Percentiles rank a stretch among this genome's conserved stretches.
phyloP scores from a whole-genome alignment of 1,284 basidiomycete species.

The Gymnopus androsaceus region DNA sequence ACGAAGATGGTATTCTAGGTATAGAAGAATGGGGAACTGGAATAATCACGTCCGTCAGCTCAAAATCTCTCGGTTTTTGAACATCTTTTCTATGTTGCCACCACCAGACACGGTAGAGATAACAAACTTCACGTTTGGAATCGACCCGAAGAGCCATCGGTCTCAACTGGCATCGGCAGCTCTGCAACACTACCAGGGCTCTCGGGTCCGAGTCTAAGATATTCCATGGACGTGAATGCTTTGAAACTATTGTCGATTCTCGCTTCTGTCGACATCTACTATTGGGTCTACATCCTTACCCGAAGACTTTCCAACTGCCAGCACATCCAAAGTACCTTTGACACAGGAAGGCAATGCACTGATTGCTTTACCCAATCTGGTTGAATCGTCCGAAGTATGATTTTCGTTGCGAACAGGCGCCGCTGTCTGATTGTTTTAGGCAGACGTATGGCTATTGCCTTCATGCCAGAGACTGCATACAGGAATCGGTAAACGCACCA shows the following conservation, averaged over 20 bases:
- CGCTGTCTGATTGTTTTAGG: conserved; percentile 43
- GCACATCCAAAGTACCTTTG: background rate
- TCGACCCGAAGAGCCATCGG: conserved; percentile 45
- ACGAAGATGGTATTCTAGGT: conserved; percentile 73
- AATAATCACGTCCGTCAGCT: conserved; percentile 67
- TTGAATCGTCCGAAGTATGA: conserved; percentile 81
- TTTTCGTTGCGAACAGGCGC: background rate
- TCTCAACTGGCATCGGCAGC: conserved; percentile 49
- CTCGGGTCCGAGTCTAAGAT: conserved; percentile 52
- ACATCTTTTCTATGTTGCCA: background rate
- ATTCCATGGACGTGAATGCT: conserved; percentile 83
- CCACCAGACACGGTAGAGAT: conserved; percentile 78
- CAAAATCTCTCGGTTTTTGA: conserved; percentile 4
- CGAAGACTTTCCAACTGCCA: background rate
- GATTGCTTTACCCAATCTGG: conserved; percentile 81
- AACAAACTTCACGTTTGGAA: conserved; percentile 79
- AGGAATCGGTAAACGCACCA: conserved; percentile 64
- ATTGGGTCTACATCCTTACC: conserved; percentile 8
- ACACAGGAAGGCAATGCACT: conserved; percentile 40
- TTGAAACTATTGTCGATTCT: conserved; percentile 89
- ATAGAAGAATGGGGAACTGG: conserved; percentile 69
- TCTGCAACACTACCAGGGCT: conserved; percentile 54
- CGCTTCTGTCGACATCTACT: conserved; percentile 38
- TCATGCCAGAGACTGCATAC: conserved; percentile 70
- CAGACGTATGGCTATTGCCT: conserved; percentile 79